Evolutionary conservation across 306 rosid species (phyloP), one percentile per base, ranked within the genome.

Genomic region (Pyrus communis): DNA sequence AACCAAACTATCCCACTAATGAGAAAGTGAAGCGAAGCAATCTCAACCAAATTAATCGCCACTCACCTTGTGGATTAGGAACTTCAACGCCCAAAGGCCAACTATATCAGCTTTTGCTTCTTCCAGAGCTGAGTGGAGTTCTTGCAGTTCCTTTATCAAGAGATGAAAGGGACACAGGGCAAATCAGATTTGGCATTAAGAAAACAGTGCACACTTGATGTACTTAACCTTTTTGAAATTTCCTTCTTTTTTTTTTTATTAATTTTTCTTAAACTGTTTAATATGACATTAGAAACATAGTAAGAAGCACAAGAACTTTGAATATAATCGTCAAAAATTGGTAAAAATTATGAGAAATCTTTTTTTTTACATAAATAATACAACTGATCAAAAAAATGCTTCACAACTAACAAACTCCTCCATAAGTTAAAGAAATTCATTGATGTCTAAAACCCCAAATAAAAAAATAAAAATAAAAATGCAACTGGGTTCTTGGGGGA

Each of bases 51-150:
- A 54, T 59, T 75, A 58, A 65, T 45, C 45, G 49, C 40, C 51
- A 71, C 84, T 57, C 60, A 94, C 97, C 96, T 95, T 86, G 72
- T 78, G 51, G 85, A 87, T 85, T 76, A 95, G 80, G 80, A 90
- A 95, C 81, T 79, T 85, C 81, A 95, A 79, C 45, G 96, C 97
- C 98, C 97, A 92, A 35, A 95, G 96, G 76, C 98, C 98, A 69
- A 95, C 98, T 78, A 95, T 92, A 77, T 95, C 97, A 77, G 97
- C 98, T 86, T 92, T 95, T 83, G 97, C 98, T 87, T 92, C 97
- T 89, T 92, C 98, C 67, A 95, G 68, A 85, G 97, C 91, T 5
- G 97, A 92, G 85, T 95, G 84, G 77, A 95, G 89, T 83, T 95
- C 98, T 92, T 95, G 89, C 73, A 95, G 84, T 83, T 95, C 97